A percentile compares a stretch with the other conserved stretches of the same genome.
phyloP scores from a whole-genome alignment of 768 basidiomycete genomes.

The Leucosporidium creatinivorum region DNA sequence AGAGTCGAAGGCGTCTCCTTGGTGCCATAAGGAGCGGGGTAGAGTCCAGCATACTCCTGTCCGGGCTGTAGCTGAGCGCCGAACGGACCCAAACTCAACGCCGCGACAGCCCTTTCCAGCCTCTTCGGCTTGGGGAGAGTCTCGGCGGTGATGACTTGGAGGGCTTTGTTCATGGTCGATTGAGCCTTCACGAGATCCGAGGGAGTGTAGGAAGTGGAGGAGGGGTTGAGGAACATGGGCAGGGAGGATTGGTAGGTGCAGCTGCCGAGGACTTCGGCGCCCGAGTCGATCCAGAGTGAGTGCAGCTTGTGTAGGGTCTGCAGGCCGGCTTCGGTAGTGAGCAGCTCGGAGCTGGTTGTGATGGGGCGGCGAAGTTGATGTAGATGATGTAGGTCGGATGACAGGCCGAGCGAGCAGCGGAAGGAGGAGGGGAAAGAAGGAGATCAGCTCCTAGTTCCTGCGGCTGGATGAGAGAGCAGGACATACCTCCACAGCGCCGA shows the following conservation, averaged over 20 bases:
- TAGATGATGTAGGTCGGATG: no score
- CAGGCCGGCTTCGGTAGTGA: conserved; percentile 32
- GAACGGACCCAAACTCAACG: conserved; percentile 42
- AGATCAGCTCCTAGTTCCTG: no score
- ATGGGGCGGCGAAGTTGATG: no score
- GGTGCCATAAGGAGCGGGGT: conserved; percentile 41
- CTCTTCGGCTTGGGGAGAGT: conserved; percentile 3
- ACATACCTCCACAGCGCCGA: conserved; percentile 40
- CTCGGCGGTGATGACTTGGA: conserved; percentile 7
- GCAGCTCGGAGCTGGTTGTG: conserved; percentile 31
- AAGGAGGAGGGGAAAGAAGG: no score
- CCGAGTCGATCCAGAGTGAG: conserved; percentile 38
- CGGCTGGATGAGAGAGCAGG: no score
- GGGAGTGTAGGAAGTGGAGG: not conserved
- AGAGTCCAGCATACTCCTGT: conserved; percentile 42
- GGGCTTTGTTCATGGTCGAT: conserved; percentile 21
- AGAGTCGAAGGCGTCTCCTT: not conserved
- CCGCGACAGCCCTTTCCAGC: conserved; percentile 17
- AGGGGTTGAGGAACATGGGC: conserved; percentile 20
- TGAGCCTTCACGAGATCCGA: conserved; percentile 9
- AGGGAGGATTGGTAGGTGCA: conserved; percentile 40
- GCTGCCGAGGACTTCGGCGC: conserved; percentile 41
- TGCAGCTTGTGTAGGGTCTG: conserved; percentile 38
- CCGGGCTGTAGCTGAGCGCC: conserved; percentile 42
- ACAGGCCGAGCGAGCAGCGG: no score